These are phyloP conservation scores for Crithidia sp. DNA, from an alignment of 208 protist genomes.

Conservation along the genomic window DNA sequence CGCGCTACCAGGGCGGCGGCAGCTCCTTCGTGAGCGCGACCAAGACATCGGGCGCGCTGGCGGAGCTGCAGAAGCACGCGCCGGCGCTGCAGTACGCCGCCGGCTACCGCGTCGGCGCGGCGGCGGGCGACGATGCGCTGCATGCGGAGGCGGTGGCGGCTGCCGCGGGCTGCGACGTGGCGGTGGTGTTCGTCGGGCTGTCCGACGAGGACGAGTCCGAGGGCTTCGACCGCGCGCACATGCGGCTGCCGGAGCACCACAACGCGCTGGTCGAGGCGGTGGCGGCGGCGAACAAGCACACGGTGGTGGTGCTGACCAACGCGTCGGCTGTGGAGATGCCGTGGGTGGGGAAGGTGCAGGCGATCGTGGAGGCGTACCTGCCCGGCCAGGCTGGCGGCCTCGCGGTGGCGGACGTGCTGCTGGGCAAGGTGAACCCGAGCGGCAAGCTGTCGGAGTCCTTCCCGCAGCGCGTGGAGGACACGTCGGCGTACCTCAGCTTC, in stretches of 20 bases:
- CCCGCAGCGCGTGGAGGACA: slow-evolving; percentile 8
- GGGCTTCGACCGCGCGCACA: slow-evolving; percentile 13
- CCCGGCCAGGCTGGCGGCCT: slow-evolving; percentile 1
- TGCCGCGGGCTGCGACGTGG: slow-evolving; percentile 4
- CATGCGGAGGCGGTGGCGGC: slow-evolving; percentile 2
- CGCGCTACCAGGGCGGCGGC: slow-evolving; percentile 38
- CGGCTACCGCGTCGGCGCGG: background rate
- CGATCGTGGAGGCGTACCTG: slow-evolving; percentile 16
- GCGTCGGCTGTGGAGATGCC: slow-evolving; percentile 14
- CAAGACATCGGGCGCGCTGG: background rate
- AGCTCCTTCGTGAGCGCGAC: slow-evolving; percentile 12
- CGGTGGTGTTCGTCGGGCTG: slow-evolving; percentile 11
- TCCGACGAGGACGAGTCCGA: background rate
- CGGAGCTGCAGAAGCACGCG: slow-evolving; percentile 4
- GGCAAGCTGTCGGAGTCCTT: slow-evolving; percentile 14
- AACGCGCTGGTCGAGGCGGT: slow-evolving; percentile 11
- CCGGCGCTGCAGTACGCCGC: slow-evolving; percentile 3
- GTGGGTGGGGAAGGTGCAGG: slow-evolving; percentile 7
- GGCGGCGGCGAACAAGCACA: slow-evolving; percentile 6
- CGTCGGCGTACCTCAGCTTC: slow-evolving; percentile 3
- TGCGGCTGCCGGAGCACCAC: slow-evolving; percentile 13
- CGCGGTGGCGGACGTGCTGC: slow-evolving; percentile 12
- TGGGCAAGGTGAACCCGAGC: slow-evolving; percentile 16
- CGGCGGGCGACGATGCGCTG: background rate
- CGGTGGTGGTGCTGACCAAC: slow-evolving; percentile 15